These are phyloP conservation scores for Echinosophora koreensis DNA, from an alignment of 306 rosid genomes.

Conservation along the genomic window DNA sequence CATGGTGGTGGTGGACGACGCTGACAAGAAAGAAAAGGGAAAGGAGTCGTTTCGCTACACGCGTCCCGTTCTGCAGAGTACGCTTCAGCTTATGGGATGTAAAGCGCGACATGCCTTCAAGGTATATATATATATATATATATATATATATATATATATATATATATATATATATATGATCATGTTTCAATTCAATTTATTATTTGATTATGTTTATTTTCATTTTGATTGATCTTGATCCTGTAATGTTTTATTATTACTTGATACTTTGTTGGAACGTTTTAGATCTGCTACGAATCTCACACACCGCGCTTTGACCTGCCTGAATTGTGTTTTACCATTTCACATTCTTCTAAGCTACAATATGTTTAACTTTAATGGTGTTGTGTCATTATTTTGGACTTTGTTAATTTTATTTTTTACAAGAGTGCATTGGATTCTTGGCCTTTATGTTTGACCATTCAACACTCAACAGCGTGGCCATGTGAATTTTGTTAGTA, in stretches of 20 bases:
- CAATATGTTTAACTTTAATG: conserved; percentile 15
- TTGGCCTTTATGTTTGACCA: conserved; percentile 12
- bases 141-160: too few relatives aligned
- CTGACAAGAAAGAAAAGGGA: conserved; percentile 48
- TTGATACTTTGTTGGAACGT: neutral
- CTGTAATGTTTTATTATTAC: too few relatives aligned
- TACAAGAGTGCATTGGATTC: neutral
- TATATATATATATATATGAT: too few relatives aligned
- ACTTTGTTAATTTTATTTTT: neutral
- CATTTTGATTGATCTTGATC: neutral
- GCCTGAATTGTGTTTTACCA: neutral
- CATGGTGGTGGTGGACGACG: conserved; percentile 77
- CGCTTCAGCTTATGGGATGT: conserved; percentile 96
- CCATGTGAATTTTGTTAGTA: conserved; percentile 3
- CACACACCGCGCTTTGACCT: neutral
- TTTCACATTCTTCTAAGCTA: neutral
- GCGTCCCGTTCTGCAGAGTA: conserved; percentile 81
- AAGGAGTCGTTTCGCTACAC: conserved; percentile 80
- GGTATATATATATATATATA: conserved; percentile 48
- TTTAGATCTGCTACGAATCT: neutral
- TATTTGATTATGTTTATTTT: neutral
- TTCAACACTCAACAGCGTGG: neutral
- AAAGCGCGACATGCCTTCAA: conserved; percentile 94
- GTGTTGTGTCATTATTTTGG: neutral
- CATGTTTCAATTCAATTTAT: neutral